Conservation (phyloP, 1,284 basidiomycete genomes). For the Papiliotrema terrestris region DNA sequence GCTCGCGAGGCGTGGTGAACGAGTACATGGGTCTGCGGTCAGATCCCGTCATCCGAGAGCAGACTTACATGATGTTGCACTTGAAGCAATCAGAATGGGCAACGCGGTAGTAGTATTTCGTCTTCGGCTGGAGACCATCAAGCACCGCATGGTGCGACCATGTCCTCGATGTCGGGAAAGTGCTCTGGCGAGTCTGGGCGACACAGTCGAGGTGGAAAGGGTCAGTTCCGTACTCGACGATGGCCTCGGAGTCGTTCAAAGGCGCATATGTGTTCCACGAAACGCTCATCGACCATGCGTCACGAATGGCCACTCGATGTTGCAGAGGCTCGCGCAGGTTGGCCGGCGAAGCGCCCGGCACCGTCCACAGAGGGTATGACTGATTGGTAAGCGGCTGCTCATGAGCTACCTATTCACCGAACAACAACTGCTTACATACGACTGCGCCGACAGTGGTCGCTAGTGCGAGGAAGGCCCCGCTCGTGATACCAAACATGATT, state of each 20-base stretch:
- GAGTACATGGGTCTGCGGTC: constrained; percentile 18
- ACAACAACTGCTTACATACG: too few species aligned
- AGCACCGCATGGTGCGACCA: constrained; percentile 22
- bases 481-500: too few species aligned
- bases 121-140: constrained; percentile 20
- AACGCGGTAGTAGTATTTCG: constrained; percentile 27
- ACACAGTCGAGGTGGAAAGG: constrained; percentile 15
- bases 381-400: constrained; percentile 11
- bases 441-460: too few species aligned
- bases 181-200: constrained; percentile 13
- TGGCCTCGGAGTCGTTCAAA: constrained; percentile 15
- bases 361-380: constrained; percentile 15
- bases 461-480: too few species aligned
- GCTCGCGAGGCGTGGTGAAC: constrained; percentile 20
- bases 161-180: constrained; percentile 20
- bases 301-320: constrained; percentile 21
- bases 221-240: constrained; percentile 21
- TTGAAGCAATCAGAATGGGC: constrained; percentile 14
- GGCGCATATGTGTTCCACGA: constrained; percentile 26
- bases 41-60: not conserved
- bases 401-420: too few species aligned
- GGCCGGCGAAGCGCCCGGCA: constrained; percentile 17
- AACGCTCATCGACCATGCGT: constrained; percentile 17
- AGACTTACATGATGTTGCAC: constrained; percentile 17
- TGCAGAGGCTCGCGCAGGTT: constrained; percentile 25